These are phyloP conservation scores for Tephrocybe sp. DNA, from an alignment of 768 basidiomycete species.

Conservation along the genomic window DNA sequence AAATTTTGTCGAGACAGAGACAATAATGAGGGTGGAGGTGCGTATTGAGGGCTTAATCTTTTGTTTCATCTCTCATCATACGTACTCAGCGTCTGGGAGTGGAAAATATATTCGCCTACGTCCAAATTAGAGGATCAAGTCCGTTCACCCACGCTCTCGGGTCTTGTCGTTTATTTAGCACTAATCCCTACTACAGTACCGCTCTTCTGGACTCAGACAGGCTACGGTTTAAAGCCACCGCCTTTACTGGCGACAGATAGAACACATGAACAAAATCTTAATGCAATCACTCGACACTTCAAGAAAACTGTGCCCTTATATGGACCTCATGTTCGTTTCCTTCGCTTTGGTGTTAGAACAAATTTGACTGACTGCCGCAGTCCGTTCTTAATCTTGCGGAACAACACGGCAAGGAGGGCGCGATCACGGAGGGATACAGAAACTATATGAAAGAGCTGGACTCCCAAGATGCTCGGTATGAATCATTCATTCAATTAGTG, in stretches of 20 bases:
- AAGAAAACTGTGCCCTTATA: constrained; percentile 61
- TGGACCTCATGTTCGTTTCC: constrained; percentile 66
- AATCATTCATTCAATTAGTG: neutral
- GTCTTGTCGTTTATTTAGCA: neutral
- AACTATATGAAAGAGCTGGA: constrained; percentile 60
- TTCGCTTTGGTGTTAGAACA: neutral
- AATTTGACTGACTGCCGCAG: constrained; percentile 33
- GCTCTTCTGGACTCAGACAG: constrained; percentile 88
- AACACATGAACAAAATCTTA: constrained; percentile 68
- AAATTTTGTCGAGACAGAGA: constrained; percentile 96
- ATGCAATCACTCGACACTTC: constrained; percentile 74
- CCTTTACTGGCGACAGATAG: constrained; percentile 74
- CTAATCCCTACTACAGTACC: constrained; percentile 57
- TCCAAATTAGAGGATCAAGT: constrained; percentile 93
- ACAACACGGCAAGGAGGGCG: constrained; percentile 82
- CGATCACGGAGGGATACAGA: constrained; percentile 74
- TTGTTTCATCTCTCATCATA: neutral
- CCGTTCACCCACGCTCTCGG: constrained; percentile 23
- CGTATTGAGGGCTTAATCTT: constrained; percentile 12
- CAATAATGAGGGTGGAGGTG: constrained; percentile 81
- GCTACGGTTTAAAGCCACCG: constrained; percentile 84
- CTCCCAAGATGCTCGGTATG: constrained; percentile 56
- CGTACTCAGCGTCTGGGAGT: constrained; percentile 62
- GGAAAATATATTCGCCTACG: constrained; percentile 80
- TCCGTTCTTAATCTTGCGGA: constrained; percentile 89